Evolutionary conservation across 768 basidiomycete species (phyloP).

Genomic region (Lepiota venenata): DNA sequence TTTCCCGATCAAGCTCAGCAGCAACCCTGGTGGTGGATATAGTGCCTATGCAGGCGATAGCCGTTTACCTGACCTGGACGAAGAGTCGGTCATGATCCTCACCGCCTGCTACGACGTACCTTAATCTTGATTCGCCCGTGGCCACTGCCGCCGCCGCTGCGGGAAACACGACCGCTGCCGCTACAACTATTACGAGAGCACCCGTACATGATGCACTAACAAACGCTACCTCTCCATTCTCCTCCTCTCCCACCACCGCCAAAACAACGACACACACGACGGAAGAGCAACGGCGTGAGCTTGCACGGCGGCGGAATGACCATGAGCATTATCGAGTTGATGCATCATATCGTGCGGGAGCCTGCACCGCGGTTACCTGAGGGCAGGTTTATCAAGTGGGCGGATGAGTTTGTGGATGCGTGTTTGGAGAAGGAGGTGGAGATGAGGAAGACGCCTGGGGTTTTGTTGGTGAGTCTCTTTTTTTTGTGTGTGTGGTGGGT

Average conservation of each 20-base stretch:
- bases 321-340: constrained; percentile 95
- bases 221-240: background rate
- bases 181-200: no score
- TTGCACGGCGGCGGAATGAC: constrained; percentile 91
- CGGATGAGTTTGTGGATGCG: constrained; percentile 84
- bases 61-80: constrained; percentile 59
- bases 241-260: constrained; percentile 10
- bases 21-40: background rate
- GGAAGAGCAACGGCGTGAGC: constrained; percentile 63
- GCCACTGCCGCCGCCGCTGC: no score
- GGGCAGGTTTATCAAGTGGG: constrained; percentile 59
- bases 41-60: background rate
- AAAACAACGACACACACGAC: constrained; percentile 32
- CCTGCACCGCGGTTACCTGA: constrained; percentile 85
- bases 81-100: constrained; percentile 46
- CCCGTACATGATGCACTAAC: background rate
- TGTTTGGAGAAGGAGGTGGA: constrained; percentile 91
- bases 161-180: no score
- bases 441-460: constrained; percentile 78
- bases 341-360: constrained; percentile 98
- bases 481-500: background rate
- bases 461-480: constrained; percentile 60
- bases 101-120: constrained; percentile 40
- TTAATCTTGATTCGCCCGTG: constrained; percentile 27
- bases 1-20: constrained; percentile 33